Base-by-base conservation (phyloP, 768 basidiomycete genomes). In the Kwoniella sp. region DNA sequence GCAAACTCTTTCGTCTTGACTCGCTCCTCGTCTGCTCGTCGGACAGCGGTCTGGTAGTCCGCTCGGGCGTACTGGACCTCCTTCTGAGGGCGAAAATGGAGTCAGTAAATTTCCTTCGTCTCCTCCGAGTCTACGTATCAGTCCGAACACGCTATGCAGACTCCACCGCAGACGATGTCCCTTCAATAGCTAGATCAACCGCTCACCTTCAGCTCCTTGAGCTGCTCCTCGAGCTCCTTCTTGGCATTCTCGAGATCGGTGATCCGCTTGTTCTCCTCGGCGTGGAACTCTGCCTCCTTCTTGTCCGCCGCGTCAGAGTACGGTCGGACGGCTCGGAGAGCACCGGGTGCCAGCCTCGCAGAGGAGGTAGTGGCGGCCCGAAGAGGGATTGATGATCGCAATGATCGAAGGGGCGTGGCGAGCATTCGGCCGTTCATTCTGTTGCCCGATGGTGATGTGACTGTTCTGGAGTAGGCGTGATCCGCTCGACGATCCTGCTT, bases 1-100 rank as follows among this genome's bases (percentile, higher is more conserved):
- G 91, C 92, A 76, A 86, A 96, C 75, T 95, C 89, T 53, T 84
- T 83, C 27, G 89, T 87, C 73, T 91, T 88, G 69, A 87, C 84
- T 78, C 87, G 89, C 77, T 98, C 95, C 55, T 87, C 82, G 25
- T 85, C 84, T 47, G 90, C 81, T 66, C 91, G 89, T 49, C 91
- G 87, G 71, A 92, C 90, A 37, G 95, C 80, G 75, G 98, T 99
- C 37, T 93, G 77, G 76, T 90, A 91, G 77, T 99, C 95, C 64
- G 95, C 95, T 70, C 91, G 86, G 52, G 88, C 79, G 72, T 96
- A 95, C 40, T 87, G 84, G 63, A 95, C 79, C 58, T 90, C 88
- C 71, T 84, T 80, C 93, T 95, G 73, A 17, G 38, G 57, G 29
- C 15, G 37, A 37, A 49, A 27, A 12, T 45, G 61, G 5, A 39